phyloP scores from a whole-genome alignment of 805 yeast species.

The Candida fluviatilis region DNA sequence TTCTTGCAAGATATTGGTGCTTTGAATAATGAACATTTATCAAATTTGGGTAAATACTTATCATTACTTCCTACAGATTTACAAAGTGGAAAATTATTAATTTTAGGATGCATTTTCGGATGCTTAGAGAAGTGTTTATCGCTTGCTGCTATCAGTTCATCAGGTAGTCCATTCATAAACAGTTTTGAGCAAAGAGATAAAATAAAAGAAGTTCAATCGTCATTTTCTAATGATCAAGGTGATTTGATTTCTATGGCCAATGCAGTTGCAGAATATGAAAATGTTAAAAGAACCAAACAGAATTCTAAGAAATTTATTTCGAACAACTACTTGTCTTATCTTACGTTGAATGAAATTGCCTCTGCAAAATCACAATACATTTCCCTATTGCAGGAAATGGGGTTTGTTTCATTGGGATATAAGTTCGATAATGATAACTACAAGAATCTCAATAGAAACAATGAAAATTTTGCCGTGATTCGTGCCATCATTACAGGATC shows the following conservation, averaged over 20 bases:
- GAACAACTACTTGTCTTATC: conserved; percentile 58
- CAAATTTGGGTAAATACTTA: conserved; percentile 76
- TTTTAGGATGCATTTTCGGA: conserved; percentile 79
- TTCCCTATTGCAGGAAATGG: conserved; percentile 70
- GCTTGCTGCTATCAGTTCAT: conserved; percentile 70
- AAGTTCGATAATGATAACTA: conserved; percentile 9
- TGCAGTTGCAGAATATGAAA: conserved; percentile 53
- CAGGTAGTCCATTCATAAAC: conserved; percentile 69
- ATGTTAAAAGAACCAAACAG: conserved; percentile 17
- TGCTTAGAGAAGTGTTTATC: conserved; percentile 75
- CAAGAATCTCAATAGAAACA: conserved; percentile 46
- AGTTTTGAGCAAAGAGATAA: conserved; percentile 62
- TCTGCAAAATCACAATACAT: conserved; percentile 69
- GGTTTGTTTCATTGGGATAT: conserved; percentile 62
- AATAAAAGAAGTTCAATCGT: conserved; percentile 44
- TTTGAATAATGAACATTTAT: conserved; percentile 44
- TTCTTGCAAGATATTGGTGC: conserved; percentile 72
- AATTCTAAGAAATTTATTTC: conserved; percentile 42
- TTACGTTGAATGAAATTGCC: conserved; percentile 64
- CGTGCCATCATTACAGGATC: conserved; percentile 75
- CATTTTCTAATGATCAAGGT: conserved; percentile 54
- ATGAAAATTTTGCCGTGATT: conserved; percentile 46
- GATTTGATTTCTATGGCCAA: conserved; percentile 68
- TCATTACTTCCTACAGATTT: conserved; percentile 85
- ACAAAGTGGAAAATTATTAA: conserved; percentile 75